Conservation (phyloP, 1,284 basidiomycete genomes). For the Gastroboletus turbinatus region DNA sequence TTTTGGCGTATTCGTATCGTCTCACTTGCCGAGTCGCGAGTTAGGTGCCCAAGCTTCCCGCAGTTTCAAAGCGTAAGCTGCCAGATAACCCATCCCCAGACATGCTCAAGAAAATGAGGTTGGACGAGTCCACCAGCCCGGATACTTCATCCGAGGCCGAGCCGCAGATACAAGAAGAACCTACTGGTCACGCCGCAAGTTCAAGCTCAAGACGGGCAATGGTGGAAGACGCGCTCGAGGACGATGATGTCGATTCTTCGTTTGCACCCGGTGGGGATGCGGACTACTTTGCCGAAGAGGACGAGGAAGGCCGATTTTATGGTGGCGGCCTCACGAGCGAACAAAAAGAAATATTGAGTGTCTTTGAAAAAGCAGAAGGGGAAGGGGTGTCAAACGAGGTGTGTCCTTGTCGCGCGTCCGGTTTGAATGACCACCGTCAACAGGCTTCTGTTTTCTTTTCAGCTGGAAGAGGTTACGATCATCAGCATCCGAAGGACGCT, state of each 20-base stretch:
- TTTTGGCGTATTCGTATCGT: not conserved
- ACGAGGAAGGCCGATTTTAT: constrained; percentile 91
- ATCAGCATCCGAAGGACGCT: constrained; percentile 75
- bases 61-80: constrained; percentile 73
- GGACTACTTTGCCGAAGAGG: constrained; percentile 88
- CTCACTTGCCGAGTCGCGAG: not conserved
- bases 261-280: constrained; percentile 84
- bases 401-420: constrained; percentile 32
- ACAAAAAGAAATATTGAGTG: constrained; percentile 88
- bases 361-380: constrained; percentile 75
- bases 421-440: constrained; percentile 30
- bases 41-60: constrained; percentile 71
- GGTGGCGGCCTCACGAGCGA: constrained; percentile 88
- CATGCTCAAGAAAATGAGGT: constrained; percentile 74
- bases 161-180: constrained; percentile 24
- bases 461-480: constrained; percentile 69
- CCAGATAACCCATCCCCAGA: constrained; percentile 82
- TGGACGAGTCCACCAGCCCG: constrained; percentile 40
- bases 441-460: constrained; percentile 15
- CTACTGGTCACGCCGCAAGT: not conserved
- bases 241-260: constrained; percentile 44
- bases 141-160: constrained; percentile 12
- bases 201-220: constrained; percentile 46
- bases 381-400: constrained; percentile 70
- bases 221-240: constrained; percentile 58